Conservation (phyloP, 805 yeast genomes). For the Yarrowia hollandica region DNA sequence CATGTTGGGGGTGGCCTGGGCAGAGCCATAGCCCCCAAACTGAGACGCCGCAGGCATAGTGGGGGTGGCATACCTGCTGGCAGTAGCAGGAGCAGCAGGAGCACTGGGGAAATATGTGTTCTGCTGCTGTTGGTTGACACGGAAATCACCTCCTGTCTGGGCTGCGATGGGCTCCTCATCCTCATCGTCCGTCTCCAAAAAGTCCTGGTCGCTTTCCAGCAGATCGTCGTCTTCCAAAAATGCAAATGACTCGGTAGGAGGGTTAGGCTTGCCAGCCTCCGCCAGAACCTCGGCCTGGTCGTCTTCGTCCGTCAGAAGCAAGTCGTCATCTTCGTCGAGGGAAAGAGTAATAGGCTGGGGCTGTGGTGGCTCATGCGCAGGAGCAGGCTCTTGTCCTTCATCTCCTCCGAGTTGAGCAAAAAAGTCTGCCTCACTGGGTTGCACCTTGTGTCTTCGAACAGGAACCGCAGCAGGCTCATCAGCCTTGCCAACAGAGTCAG, state of each 20-base stretch:
- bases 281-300: slow-evolving; percentile 11
- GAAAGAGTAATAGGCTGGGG: slow-evolving; percentile 30
- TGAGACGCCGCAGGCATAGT: slow-evolving; percentile 2
- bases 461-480: not conserved
- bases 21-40: slow-evolving; percentile 3
- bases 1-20: slow-evolving; percentile 6
- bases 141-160: not conserved
- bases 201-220: slow-evolving; percentile 23
- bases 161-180: slow-evolving; percentile 1
- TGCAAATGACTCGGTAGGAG: slow-evolving; percentile 8
- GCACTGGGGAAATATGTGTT: not conserved
- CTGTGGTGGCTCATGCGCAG: slow-evolving; percentile 9
- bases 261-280: slow-evolving; percentile 15
- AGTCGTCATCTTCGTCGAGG: slow-evolving; percentile 40
- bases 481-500: no score
- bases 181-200: slow-evolving; percentile 19
- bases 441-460: slow-evolving; percentile 1
- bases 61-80: not conserved
- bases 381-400: not conserved
- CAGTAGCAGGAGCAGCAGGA: not conserved
- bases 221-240: slow-evolving; percentile 26
- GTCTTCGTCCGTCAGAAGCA: slow-evolving; percentile 37
- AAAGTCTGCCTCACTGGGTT: not conserved
- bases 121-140: slow-evolving; percentile 9
- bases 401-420: not conserved